A percentile compares a stretch with the other conserved stretches of the same genome.
Conservation (phyloP, 176 grass and related monocot genomes). For the Raddia distichophylla region DNA sequence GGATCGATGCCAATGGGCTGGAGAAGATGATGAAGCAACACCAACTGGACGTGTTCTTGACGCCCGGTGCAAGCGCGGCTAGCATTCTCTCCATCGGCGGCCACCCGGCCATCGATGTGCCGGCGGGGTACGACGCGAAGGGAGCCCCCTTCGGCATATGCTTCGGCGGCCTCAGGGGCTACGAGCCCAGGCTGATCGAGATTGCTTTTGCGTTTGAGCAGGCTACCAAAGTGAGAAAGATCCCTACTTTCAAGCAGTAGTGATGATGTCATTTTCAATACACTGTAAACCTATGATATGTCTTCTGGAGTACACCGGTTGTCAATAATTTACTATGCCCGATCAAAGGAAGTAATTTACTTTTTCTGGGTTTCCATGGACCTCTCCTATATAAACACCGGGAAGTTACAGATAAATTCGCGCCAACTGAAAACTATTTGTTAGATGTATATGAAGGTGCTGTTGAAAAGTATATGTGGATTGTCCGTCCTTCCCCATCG, state of each 20-base stretch:
- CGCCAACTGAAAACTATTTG: too few relatives aligned
- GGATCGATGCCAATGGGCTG: constrained; percentile 34
- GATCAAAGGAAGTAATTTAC: too few relatives aligned
- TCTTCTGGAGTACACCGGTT: too few relatives aligned
- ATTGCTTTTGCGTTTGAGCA: constrained; percentile 73
- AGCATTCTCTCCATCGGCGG: constrained; percentile 44
- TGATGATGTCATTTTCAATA: too few relatives aligned
- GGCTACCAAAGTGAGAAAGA: constrained; percentile 51
- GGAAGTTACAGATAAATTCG: too few relatives aligned
- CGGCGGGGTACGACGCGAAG: constrained; percentile 52
- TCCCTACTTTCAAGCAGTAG: constrained; percentile 34
- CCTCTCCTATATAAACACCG: too few relatives aligned
- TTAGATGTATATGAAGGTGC: too few relatives aligned
- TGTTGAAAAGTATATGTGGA: too few relatives aligned
- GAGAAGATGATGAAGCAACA: constrained; percentile 43
- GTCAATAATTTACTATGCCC: too few relatives aligned
- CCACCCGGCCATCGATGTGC: constrained; percentile 54
- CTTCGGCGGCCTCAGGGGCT: constrained; percentile 61
- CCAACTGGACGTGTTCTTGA: constrained; percentile 48
- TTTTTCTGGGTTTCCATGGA: too few relatives aligned
- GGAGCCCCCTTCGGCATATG: constrained; percentile 57
- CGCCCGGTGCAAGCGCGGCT: background rate
- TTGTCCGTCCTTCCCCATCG: too few relatives aligned
- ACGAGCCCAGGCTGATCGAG: constrained; percentile 66
- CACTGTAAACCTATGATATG: too few relatives aligned